phyloP scores from a whole-genome alignment of 176 grass and related monocot genomes.

The Zizania latifolia region DNA sequence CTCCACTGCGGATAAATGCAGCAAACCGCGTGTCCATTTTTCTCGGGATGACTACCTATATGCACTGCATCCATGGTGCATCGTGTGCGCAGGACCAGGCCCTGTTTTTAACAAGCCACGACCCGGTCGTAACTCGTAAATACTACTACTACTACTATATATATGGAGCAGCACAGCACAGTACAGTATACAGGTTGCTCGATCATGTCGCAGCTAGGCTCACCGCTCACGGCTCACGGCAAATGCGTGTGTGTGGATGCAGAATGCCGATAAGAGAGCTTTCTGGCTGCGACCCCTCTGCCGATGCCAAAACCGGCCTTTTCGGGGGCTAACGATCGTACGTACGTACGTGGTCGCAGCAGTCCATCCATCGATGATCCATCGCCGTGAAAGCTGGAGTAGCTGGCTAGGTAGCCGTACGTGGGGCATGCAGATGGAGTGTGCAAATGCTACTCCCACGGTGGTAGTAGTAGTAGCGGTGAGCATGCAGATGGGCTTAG shows the following conservation, averaged over 20 bases:
- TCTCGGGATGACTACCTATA: not conserved
- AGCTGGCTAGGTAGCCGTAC: not conserved
- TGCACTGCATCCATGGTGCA: no score
- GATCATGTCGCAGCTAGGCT: no score
- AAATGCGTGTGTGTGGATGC: constrained; percentile 8
- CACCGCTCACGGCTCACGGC: not conserved
- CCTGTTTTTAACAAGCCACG: constrained; percentile 18
- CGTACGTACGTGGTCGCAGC: not conserved
- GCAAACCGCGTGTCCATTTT: constrained; percentile 16
- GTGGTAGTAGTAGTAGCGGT: not conserved
- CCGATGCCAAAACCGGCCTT: constrained; percentile 21
- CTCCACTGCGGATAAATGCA: constrained; percentile 2
- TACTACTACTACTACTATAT: not conserved
- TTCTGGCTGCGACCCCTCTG: constrained; percentile 32
- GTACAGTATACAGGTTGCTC: not conserved
- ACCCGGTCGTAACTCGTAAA: not conserved
- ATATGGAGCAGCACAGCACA: not conserved
- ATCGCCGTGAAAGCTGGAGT: not conserved
- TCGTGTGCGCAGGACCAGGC: not conserved
- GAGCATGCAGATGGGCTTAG: not conserved
- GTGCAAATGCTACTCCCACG: not conserved
- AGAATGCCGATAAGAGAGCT: constrained; percentile 13
- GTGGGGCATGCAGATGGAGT: not conserved
- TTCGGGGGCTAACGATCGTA: not conserved
- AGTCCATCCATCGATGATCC: not conserved